Base-by-base conservation (phyloP, 2,329 filamentous ascomycete genomes). In the Fusarium equiseti region DNA sequence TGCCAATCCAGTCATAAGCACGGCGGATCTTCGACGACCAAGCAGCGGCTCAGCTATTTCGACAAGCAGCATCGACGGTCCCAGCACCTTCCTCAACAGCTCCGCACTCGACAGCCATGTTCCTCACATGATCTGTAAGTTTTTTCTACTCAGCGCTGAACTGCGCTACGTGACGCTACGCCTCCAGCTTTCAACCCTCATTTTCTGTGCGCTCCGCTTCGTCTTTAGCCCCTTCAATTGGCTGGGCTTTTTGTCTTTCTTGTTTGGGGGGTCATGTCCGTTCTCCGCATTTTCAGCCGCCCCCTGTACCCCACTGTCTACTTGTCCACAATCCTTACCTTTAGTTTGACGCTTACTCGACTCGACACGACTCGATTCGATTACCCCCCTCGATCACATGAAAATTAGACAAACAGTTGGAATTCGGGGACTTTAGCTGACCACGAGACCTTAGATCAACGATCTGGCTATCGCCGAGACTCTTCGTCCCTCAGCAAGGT, bases 101-200 rank as follows among this genome's bases (percentile, higher is more conserved):
- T 73, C 74, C 38, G 73, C 68, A 50, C 70, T 79, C 49, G 82
- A 85, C 44, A 80, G 79, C 75, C 84, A 86, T 71, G 80, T 83
- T 61, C 81, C 84, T 71, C 83, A 84, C 76, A 79, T 84, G 74
- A 79, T 84, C 70, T 84, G 84, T 86, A 82, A 83, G 84, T 82
- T 63, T 70, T 63, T 63, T 32, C 31, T 42, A n/a, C 24, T 43
- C 26, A 38, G 35, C 35, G 35, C 35, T 53, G 26, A 26, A 42
- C 13, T 27, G 24, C 50, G 50, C 38, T 53, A 53, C 50, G 24
- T 31, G 64, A 49, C 35, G 57, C 43, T 53, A 29, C 61, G 58
- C 53, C 59, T 35, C 59, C 52, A 53, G 51, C 63, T 24, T 62
- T 50, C 58, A 61, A 57, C 31, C 46, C 60, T 70, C 59, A 55